phyloP scores from a whole-genome alignment of 208 protist genomes.

The Endotrypanum monterogeii region DNA sequence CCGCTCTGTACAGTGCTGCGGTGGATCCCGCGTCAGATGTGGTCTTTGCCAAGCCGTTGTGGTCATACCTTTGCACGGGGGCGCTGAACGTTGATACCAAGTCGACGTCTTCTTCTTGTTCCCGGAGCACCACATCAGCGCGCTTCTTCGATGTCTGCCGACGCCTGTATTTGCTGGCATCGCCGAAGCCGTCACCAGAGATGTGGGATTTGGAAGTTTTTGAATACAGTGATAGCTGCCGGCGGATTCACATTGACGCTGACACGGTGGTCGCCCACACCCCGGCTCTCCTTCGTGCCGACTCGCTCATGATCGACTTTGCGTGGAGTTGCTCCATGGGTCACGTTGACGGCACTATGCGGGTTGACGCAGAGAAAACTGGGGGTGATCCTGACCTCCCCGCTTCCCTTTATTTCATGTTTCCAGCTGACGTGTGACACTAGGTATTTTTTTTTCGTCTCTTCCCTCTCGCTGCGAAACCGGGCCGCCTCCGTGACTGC shows the following conservation, averaged over 20 bases:
- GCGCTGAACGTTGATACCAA: constrained; percentile 29
- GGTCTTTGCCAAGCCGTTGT: constrained; percentile 77
- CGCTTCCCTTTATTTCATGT: constrained; percentile 44
- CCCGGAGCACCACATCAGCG: constrained; percentile 19
- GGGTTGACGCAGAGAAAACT: constrained; percentile 25
- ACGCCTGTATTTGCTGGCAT: constrained; percentile 48
- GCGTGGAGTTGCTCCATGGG: constrained; percentile 51
- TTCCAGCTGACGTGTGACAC: constrained; percentile 24
- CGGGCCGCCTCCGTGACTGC: not conserved
- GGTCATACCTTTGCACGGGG: constrained; percentile 61
- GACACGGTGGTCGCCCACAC: constrained; percentile 30
- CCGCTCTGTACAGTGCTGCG: constrained; percentile 54
- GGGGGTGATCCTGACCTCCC: constrained; percentile 28
- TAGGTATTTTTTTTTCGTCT: not conserved
- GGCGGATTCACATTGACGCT: constrained; percentile 46
- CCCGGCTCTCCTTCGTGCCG: constrained; percentile 22
- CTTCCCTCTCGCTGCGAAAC: no score
- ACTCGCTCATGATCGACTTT: constrained; percentile 47
- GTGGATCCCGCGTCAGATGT: constrained; percentile 56
- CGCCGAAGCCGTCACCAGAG: constrained; percentile 52
- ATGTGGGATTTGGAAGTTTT: constrained; percentile 68
- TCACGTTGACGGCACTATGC: constrained; percentile 23
- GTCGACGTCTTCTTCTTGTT: constrained; percentile 5
- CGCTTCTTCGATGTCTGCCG: constrained; percentile 69
- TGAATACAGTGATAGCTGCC: constrained; percentile 80